Evolutionary conservation across 1,284 basidiomycete genomes (phyloP).

Genomic region (Trichosporon ovoides): DNA sequence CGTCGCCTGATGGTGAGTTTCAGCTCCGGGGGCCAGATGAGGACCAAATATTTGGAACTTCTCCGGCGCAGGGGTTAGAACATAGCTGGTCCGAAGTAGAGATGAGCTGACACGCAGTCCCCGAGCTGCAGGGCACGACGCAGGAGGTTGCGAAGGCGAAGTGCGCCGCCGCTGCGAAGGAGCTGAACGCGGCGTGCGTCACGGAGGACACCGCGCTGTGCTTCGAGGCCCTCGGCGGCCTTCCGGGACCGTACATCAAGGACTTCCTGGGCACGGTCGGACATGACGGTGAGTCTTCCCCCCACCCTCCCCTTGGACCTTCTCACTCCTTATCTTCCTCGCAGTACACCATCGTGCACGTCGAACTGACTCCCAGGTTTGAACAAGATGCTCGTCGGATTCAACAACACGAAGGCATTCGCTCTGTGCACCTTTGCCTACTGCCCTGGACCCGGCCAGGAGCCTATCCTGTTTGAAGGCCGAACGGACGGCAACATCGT

Average conservation of each 20-base stretch:
- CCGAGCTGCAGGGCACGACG: constrained; percentile 90
- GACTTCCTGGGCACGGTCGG: constrained; percentile 76
- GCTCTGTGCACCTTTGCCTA: constrained; percentile 97
- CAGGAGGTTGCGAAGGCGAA: constrained; percentile 86
- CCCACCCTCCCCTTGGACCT: too few relatives aligned
- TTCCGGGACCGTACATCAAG: constrained; percentile 97
- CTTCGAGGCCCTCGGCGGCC: constrained; percentile 79
- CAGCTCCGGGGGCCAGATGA: too few relatives aligned
- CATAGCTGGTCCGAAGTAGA: neutral
- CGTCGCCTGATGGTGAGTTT: constrained; percentile 43
- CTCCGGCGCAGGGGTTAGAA: neutral
- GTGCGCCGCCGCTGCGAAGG: constrained; percentile 74
- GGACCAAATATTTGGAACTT: too few relatives aligned
- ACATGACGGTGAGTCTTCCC: constrained; percentile 57
- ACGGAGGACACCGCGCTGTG: constrained; percentile 95
- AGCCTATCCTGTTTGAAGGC: constrained; percentile 79
- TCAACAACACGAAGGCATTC: constrained; percentile 71
- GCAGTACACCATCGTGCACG: neutral
- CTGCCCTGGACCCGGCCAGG: constrained; percentile 73
- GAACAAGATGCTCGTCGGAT: constrained; percentile 79
- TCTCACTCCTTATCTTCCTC: neutral
- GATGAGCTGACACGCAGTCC: constrained; percentile 58
- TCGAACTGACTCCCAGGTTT: constrained; percentile 56
- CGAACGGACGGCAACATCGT: constrained; percentile 84
- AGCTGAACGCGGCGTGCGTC: constrained; percentile 80